Evolutionary conservation across 306 rosid species (phyloP), one percentile per base, ranked within the genome.

Genomic region (Betula pendula): DNA sequence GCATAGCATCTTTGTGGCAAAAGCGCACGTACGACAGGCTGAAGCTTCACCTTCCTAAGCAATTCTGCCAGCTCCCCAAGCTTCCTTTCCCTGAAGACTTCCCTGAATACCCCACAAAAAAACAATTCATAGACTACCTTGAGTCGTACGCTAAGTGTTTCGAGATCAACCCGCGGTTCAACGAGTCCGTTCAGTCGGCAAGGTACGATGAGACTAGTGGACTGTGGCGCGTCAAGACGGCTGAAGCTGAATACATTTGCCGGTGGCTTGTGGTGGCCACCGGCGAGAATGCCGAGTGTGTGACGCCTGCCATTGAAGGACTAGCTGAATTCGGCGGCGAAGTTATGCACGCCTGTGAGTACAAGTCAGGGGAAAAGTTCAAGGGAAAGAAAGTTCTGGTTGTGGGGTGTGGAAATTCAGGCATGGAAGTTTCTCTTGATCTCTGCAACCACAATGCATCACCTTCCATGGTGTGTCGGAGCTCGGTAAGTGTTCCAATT

Each of bases 1-100:
- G 99, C 80, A 90, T 92, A 73, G 99, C 99, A 42, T 95, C 99
- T 0, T 73, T 95, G 2, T 95, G 99, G 99, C 96, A 95, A n/a
- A 92, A 80, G 25, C 85, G 97, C 8, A 88, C 97, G 58, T 95
- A 92, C 7, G 92, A 95, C 66, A 84, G 99, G 77, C 85, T 92
- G 2, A 95, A 88, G 59, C 99, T 95, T 77, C 99, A 95, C 82
- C 97, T 95, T n/a, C 99, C 99, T 0, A 92, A 89, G 76, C 92
- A 93, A 50, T 95, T 92, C 22, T 95, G 99, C 67, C 97, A 95
- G 22, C 89, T 95, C 14, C 99, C 99, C 0, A 86, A 90, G 2
- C 79, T 87, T 25, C 96, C 97, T 49, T 95, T 95, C 75, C 99
- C 99, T 0, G 74, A 77, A 20, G 44, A 90, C 48, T 95, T 87